Evolutionary conservation across 768 basidiomycete species (phyloP).

Genomic region (Phanerodontia chrysosporium): DNA sequence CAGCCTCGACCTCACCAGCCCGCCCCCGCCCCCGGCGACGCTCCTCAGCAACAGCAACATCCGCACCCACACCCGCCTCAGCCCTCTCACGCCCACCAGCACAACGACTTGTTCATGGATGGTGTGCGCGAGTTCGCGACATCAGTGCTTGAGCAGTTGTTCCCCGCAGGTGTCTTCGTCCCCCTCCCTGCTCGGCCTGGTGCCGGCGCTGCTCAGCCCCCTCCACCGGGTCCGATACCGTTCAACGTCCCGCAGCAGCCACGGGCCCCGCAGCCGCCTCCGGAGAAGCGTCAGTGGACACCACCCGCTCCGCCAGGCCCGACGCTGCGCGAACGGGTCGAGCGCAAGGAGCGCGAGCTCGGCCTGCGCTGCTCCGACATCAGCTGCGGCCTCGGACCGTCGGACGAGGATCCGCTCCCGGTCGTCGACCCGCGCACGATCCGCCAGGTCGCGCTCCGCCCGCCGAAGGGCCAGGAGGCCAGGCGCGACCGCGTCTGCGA

Average conservation of each 20-base stretch:
- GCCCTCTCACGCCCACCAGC: not conserved
- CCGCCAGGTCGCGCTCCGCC: slow-evolving; percentile 33
- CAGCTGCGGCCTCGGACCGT: slow-evolving; percentile 62
- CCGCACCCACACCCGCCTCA: not conserved
- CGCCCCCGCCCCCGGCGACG: not conserved
- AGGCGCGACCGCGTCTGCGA: slow-evolving; percentile 39
- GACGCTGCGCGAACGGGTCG: slow-evolving; percentile 69
- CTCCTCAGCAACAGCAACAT: not conserved
- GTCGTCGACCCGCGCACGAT: slow-evolving; percentile 16
- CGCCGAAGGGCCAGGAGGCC: slow-evolving; percentile 16
- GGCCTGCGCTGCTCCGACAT: slow-evolving; percentile 70
- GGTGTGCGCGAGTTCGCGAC: not conserved
- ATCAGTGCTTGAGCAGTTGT: not conserved
- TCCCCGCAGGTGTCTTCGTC: not conserved
- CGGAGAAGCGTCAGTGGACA: slow-evolving; percentile 48
- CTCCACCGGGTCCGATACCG: slow-evolving; percentile 6
- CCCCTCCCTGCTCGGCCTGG: not conserved
- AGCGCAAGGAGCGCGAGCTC: slow-evolving; percentile 66
- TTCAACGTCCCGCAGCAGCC: slow-evolving; percentile 14
- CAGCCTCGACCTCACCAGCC: not conserved
- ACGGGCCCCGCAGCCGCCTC: slow-evolving; percentile 23
- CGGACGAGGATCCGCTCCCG: slow-evolving; percentile 25
- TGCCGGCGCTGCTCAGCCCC: not conserved
- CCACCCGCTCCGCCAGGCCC: slow-evolving; percentile 62
- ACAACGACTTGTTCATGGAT: not conserved